Evolutionary conservation across 2,329 filamentous ascomycete species (phyloP), one percentile per base, ranked within the genome.

Genomic region (Aspergillus eucalypticola): DNA sequence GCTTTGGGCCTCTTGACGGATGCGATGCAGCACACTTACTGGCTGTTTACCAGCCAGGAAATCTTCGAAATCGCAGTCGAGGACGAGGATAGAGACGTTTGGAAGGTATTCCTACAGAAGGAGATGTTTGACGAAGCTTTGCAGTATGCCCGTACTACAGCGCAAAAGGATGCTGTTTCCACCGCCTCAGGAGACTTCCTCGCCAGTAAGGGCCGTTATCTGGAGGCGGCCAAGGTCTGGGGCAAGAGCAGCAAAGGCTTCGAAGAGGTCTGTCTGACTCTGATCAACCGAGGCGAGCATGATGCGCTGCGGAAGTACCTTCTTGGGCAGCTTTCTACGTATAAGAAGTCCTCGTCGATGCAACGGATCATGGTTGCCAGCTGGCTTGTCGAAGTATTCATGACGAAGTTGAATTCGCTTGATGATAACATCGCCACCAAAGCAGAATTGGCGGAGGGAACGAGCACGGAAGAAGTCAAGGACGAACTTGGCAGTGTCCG

Each of bases 211-310:
- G 90, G 91, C 3, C 88, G 90, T 56, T 98, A 88, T 74, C 78
- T 87, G 56, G 92, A 99, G 73, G 95, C 95, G 42, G 95, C 96
- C 0, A 85, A 87, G 8, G 87, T 98, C 2, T 97, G 96, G 74
- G 95, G 95, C 11, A 92, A 92, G 75, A 98, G 95, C 77, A 97
- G 91, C 73, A 98, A 98, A 79, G 88, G 92, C 0, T 99, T 99
- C 67, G 95, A 99, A 73, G 92, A 99, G 72, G 94, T 99, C 49
- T 93, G 93, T 21, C 82, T 99, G 38, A 88, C 87, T 1, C 90
- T 99, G 70, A 93, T 99, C 66, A 93, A 98, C 76, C 89, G 90
- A 64, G 88, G 88, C 41, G 92, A 98, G 75, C 89, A 92, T 59
- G 94, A 98, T 79, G 94, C 95, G 1, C 78, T 99, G 65, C 87